These are phyloP conservation scores for Ganoderma lingzhi DNA, from an alignment of 1,284 basidiomycete species.

Conservation along the genomic window DNA sequence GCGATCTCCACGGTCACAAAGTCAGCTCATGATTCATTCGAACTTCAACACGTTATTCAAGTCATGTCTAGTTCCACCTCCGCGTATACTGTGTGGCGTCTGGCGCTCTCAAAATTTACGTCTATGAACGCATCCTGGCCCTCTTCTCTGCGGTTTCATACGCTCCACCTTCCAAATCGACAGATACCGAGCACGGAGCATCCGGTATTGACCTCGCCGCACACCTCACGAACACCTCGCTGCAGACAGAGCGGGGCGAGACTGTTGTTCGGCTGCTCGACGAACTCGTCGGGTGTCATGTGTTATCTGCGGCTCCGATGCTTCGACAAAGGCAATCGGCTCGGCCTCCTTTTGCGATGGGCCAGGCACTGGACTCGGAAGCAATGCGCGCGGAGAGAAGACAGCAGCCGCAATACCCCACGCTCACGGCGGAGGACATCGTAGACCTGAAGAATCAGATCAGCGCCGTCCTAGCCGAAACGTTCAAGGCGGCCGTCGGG, in stretches of 20 bases:
- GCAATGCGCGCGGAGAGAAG: conserved; percentile 29
- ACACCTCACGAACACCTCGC: conserved; percentile 96
- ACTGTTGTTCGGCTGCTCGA: conserved; percentile 77
- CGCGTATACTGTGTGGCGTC: conserved; percentile 92
- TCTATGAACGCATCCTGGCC: conserved; percentile 87
- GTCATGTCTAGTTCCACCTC: conserved; percentile 82
- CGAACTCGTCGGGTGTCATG: conserved; percentile 74
- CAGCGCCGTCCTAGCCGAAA: conserved; percentile 75
- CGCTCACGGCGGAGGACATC: conserved; percentile 59
- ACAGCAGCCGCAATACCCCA: conserved; percentile 31
- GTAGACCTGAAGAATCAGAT: conserved; percentile 69
- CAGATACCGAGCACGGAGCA: conserved; percentile 32
- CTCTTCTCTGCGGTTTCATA: conserved; percentile 85
- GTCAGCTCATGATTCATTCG: conserved; percentile 49
- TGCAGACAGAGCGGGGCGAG: conserved; percentile 80
- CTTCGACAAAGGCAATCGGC: conserved; percentile 19
- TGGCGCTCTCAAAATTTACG: conserved; percentile 80
- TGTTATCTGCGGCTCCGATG: conserved; percentile 48
- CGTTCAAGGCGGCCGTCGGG: conserved; percentile 86
- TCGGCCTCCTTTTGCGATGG: conserved; percentile 32
- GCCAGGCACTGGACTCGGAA: conserved; percentile 30
- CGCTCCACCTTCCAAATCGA: conserved; percentile 41
- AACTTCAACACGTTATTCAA: conserved; percentile 25
- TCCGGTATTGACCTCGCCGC: conserved; percentile 65
- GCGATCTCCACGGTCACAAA: conserved; percentile 66